Base-by-base conservation (phyloP, 1,284 basidiomycete genomes). In the Polyporus tsugae region DNA sequence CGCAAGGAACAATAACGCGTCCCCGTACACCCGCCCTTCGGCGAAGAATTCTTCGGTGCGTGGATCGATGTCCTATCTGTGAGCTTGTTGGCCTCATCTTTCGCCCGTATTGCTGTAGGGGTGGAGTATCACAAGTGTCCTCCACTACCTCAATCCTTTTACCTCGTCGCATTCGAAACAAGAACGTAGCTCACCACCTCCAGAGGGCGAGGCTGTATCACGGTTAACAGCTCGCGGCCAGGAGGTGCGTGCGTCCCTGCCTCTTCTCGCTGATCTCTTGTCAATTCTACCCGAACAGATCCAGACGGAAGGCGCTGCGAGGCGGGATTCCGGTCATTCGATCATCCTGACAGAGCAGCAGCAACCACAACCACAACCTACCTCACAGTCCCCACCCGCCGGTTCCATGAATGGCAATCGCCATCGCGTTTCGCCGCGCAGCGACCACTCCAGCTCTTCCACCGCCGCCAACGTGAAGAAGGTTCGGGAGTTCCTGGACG, bases 61-160 rank as follows among this genome's bases (percentile, higher is more conserved):
- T 65, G 46, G 58, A 46, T 53, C 49, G 44, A 46, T 60, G 22
- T 44, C 38, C 53, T 42, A 53, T 55, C 63, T 39, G 41, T 42
- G 53, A 63, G 29, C 42, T 60, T 22, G 55, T 25, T 39, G 15
- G 44, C 17, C 44, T 63, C 39, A 62, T 42, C 42, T 49, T n/a
- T 52, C 36, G 41, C 29, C n/a, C 60, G 5, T 49, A 7, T 33
- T 39, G 9, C 35, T 46, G 11, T 49, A 75, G 74, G 68, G 70
- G 52, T 77, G 76, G 76, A 70, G 69, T 41, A 53, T 75, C 17
- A 60, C 74, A 1, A 70, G 69, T 10, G 49, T 77, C 17, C 66
- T 75, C 11, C 74, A 63, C 62, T 72, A 66, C 66, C 57, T 77
- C 15, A 76, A 77, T 44, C 76, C 76, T 39, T 68, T 76, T 15